These are phyloP conservation scores for Penstemon newberryi DNA, from an alignment of 257 asterid species.

Conservation along the genomic window DNA sequence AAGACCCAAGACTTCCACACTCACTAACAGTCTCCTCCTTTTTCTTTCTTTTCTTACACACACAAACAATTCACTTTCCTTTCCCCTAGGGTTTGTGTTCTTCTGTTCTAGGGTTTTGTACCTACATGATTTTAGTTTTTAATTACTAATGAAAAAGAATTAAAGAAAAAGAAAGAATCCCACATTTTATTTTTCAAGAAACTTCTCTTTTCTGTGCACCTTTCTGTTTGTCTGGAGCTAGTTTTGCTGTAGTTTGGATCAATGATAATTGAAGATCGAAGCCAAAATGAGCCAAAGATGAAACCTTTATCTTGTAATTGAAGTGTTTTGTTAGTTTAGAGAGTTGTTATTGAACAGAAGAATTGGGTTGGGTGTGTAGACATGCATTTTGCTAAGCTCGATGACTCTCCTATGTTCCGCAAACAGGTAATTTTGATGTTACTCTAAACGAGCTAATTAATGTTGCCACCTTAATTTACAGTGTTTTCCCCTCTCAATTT, in stretches of 20 bases:
- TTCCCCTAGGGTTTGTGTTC: constrained; percentile 53
- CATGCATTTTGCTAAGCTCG: constrained; percentile 97
- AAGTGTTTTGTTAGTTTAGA: constrained; percentile 35
- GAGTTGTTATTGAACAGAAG: constrained; percentile 13
- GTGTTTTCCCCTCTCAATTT: too few relatives aligned
- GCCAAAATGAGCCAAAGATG: constrained; percentile 50
- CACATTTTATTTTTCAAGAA: too few relatives aligned
- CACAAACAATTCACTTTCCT: constrained; percentile 10
- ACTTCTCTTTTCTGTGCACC: too few relatives aligned
- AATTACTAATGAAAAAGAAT: background rate
- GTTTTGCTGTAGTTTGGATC: constrained; percentile 23
- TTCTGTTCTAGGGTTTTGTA: constrained; percentile 61
- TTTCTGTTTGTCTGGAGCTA: constrained; percentile 11
- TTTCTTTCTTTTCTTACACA: constrained; percentile 31
- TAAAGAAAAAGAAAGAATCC: too few relatives aligned
- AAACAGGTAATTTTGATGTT: constrained; percentile 61
- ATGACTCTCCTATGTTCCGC: constrained; percentile 99
- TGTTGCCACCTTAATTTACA: background rate
- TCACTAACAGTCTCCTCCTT: background rate
- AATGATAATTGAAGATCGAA: constrained; percentile 45
- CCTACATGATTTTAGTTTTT: constrained; percentile 38
- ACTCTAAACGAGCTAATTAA: background rate
- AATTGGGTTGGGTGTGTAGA: constrained; percentile 37
- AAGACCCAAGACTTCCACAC: constrained; percentile 25
- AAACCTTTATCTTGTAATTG: constrained; percentile 29